Evolutionary conservation across 2,329 filamentous ascomycete species (phyloP).

Genomic region (Diaporthe australafricana): DNA sequence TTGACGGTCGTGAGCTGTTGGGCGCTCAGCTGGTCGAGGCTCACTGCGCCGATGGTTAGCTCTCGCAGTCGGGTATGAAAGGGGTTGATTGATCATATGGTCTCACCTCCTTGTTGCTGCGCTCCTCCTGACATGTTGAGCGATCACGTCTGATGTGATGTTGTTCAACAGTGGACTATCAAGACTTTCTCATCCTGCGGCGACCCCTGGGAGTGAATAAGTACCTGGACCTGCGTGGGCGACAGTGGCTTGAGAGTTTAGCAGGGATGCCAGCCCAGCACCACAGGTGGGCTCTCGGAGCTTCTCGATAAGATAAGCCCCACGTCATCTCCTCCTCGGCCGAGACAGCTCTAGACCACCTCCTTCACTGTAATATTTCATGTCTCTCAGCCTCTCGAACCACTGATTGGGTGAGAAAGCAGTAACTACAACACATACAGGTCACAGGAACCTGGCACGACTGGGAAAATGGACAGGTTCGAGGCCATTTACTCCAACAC

Average conservation of each 20-base stretch:
- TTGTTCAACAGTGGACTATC: conserved; percentile 15
- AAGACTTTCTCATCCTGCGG: conserved; percentile 9
- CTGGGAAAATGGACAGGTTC: conserved; percentile 33
- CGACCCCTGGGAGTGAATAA: conserved; percentile 13
- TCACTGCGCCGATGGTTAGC: conserved; percentile 54
- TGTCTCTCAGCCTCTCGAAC: neutral
- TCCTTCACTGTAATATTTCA: neutral
- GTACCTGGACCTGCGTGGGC: neutral
- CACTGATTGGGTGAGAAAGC: neutral
- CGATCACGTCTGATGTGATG: conserved; percentile 15
- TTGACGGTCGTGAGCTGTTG: conserved; percentile 93
- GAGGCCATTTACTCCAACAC: conserved; percentile 59
- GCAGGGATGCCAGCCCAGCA: conserved; percentile 8
- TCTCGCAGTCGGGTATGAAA: neutral
- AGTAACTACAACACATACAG: neutral
- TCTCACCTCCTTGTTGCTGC: conserved; percentile 37
- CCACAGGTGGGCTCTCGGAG: neutral
- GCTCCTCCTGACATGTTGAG: conserved; percentile 38
- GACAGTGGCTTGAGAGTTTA: neutral
- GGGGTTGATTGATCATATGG: neutral
- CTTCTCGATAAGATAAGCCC: conserved; percentile 32
- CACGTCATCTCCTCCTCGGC: conserved; percentile 22
- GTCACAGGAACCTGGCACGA: no score
- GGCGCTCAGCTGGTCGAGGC: conserved; percentile 80
- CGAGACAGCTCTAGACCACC: neutral